Evolutionary conservation across 225 moss, liverwort and hornwort species (phyloP), one percentile per base, ranked within the genome.

Genomic region (Anthoceros angustus): DNA sequence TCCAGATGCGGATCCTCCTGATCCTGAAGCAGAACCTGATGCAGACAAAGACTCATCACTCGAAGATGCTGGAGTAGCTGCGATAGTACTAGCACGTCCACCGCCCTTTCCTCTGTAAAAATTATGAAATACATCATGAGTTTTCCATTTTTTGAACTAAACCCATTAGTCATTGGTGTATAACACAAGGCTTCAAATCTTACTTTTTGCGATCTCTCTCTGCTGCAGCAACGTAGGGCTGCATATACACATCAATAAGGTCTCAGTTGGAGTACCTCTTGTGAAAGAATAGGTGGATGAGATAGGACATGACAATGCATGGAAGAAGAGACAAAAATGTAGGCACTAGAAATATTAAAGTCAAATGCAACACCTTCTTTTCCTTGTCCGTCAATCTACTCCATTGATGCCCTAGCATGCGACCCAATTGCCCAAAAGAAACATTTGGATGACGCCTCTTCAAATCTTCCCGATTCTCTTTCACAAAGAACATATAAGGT

Each of bases 341-440:
- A 6, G 55, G 55, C 18, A 55, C 55, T 55, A 55, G n/a, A 23
- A 15, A 55, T 15, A 55, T 55, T 5, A 55, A 23, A 20, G 55
- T 55, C 55, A 55, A 55, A 55, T 55, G 55, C 55, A 55, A 20
- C 55, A 55, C 55, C 55, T 55, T 55, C 55, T 55, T 55, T 55
- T 55, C 55, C 55, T 55, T 55, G 8, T 55, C 55, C 55, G 55
- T 15, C 23, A 55, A 55, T 15, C 23, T 55, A 18, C 23, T 55
- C 55, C 55, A 55, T 20, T 55, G 55, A 23, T 55, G 55, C n/a
- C 55, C 55, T 18, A 55, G 55, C 55, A 55, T 55, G 14, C 55
- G 55, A 7, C 55, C 55, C 55, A 55, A 20, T 23, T 55, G 55
- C 55, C 55, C 55, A 55, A 55, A 55, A 2, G 55, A 18, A 55